These are phyloP conservation scores for Gymnopilus dilepis DNA, from an alignment of 768 basidiomycete genomes.

Conservation along the genomic window DNA sequence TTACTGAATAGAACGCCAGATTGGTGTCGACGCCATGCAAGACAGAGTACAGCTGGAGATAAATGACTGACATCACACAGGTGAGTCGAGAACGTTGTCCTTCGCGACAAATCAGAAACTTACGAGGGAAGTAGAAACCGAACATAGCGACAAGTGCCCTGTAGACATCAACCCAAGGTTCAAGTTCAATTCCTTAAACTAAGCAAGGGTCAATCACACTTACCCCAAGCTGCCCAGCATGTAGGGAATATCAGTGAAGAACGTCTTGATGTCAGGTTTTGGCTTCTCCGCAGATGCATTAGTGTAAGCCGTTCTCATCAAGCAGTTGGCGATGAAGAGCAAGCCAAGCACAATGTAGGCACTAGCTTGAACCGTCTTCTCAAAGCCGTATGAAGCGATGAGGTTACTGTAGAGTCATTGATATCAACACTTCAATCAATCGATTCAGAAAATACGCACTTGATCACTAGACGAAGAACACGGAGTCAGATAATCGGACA, in stretches of 20 bases:
- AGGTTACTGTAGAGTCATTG: constrained; percentile 26
- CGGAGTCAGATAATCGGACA: not conserved
- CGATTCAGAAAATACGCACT: constrained; percentile 14
- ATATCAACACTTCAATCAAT: not conserved
- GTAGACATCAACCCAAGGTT: constrained; percentile 18
- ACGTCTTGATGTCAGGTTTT: constrained; percentile 26
- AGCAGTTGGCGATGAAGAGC: constrained; percentile 28
- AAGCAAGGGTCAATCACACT: constrained; percentile 1
- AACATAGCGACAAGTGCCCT: constrained; percentile 13
- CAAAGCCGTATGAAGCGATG: constrained; percentile 31
- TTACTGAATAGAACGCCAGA: constrained; percentile 55
- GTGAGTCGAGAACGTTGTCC: too few relatives aligned
- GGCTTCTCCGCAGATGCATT: not conserved
- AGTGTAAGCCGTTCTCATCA: constrained; percentile 27
- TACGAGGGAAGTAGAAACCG: constrained; percentile 42
- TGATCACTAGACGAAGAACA: constrained; percentile 22
- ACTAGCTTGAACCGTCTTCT: constrained; percentile 28
- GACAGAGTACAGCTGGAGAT: constrained; percentile 53
- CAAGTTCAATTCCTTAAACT: too few relatives aligned
- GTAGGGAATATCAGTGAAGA: constrained; percentile 36
- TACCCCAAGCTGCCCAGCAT: constrained; percentile 29
- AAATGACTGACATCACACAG: constrained; percentile 44
- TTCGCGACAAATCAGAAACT: constrained; percentile 18
- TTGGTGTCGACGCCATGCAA: constrained; percentile 43
- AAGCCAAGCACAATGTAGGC: constrained; percentile 30